A percentile compares a stretch with the other conserved stretches of the same genome.
These are phyloP conservation scores for Pseudozyma sp. DNA, from an alignment of 1,284 basidiomycete genomes.

Conservation along the genomic window DNA sequence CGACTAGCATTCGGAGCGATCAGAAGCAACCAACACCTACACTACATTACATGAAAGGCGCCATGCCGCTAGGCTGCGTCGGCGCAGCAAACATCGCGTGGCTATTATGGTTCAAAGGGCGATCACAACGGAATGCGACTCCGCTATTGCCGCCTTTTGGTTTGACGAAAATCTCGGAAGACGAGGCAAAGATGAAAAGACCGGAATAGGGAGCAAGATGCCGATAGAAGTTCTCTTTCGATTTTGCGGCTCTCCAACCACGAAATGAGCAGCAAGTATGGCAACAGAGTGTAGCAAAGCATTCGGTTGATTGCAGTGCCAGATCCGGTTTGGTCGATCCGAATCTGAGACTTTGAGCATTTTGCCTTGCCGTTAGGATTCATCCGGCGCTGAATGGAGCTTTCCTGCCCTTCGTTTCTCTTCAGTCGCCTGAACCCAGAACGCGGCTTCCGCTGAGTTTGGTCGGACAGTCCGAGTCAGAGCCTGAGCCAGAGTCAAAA, in stretches of 20 bases:
- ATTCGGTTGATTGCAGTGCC: too few relatives aligned
- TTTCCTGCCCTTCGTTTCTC: not conserved
- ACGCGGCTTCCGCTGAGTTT: constrained; percentile 9
- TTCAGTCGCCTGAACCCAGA: not conserved
- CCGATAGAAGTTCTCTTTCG: too few relatives aligned
- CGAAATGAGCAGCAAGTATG: too few relatives aligned
- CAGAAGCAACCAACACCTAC: constrained; percentile 37
- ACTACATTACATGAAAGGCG: not conserved
- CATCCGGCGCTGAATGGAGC: not conserved
- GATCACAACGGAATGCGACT: not conserved
- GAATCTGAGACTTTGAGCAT: too few relatives aligned
- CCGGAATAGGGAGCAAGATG: not conserved
- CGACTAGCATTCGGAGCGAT: constrained; percentile 1
- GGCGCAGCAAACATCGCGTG: constrained; percentile 5
- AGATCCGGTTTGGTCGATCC: too few relatives aligned
- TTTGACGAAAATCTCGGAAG: not conserved
- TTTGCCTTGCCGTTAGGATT: not conserved
- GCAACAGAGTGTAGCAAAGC: too few relatives aligned
- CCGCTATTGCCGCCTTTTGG: not conserved
- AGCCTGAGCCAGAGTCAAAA: not conserved
- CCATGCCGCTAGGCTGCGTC: constrained; percentile 24
- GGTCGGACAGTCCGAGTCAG: not conserved
- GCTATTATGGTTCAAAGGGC: not conserved
- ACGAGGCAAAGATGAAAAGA: not conserved
- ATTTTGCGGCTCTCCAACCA: too few relatives aligned